A percentile compares a stretch with the other conserved stretches of the same genome.
phyloP scores from a whole-genome alignment of 148 eudicot genomes.

The Silene latifolia region DNA sequence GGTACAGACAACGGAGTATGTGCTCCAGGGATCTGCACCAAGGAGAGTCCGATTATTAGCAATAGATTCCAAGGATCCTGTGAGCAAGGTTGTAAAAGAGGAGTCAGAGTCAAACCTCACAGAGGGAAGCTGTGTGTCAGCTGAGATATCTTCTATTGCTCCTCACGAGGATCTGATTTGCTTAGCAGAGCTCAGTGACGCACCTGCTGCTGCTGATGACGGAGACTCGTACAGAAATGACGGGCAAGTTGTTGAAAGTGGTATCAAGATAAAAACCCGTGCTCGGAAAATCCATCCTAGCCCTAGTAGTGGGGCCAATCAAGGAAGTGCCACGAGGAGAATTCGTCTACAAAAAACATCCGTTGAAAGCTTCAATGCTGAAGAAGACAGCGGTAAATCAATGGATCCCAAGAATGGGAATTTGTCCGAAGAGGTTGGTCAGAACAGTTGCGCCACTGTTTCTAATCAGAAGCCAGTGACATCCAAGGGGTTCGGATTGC shows the following conservation, averaged over 20 bases:
- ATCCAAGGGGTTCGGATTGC: not conserved
- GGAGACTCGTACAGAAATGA: not conserved
- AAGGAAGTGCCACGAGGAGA: conserved; percentile 72
- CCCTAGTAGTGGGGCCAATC: conserved; percentile 20
- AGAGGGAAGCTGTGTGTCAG: conserved; percentile 13
- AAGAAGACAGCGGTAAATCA: conserved; percentile 8
- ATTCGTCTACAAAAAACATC: conserved; percentile 44
- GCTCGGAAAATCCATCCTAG: conserved; percentile 17
- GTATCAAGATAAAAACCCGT: conserved; percentile 30
- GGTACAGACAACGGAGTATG: conserved; percentile 7
- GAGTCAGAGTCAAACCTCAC: conserved; percentile 1
- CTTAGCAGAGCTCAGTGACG: conserved; percentile 21
- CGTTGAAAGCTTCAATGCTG: not conserved
- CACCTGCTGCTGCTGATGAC: not conserved
- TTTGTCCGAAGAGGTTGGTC: conserved; percentile 15
- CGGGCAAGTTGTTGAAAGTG: conserved; percentile 23
- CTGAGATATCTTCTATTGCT: not conserved
- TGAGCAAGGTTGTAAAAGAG: not conserved
- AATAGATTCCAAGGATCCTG: conserved; percentile 16
- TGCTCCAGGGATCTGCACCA: conserved; percentile 58
- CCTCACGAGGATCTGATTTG: conserved; percentile 21
- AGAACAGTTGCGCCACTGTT: conserved; percentile 5
- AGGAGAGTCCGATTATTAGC: conserved; percentile 58
- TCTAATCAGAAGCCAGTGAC: conserved; percentile 2
- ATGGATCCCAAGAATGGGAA: conserved; percentile 5